Base-by-base conservation (phyloP, 2,329 filamentous ascomycete genomes). In the Fusarium transvaalense region DNA sequence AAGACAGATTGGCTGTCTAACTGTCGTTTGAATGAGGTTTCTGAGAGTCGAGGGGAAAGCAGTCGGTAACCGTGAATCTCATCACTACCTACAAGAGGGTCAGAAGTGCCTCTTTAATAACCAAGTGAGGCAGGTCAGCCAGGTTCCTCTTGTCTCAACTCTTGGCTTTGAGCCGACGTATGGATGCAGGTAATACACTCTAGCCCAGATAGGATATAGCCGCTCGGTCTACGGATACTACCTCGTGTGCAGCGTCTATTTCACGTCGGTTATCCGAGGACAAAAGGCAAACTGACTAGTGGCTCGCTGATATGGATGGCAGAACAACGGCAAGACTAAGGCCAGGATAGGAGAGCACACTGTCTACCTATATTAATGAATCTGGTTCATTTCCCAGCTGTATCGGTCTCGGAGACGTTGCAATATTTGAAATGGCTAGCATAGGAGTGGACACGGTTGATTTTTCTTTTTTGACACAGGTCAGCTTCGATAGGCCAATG, bases 401-500 rank as follows among this genome's bases (percentile, higher is more conserved):
- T 32, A 35, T 67, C 27, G 54, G 62, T 58, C 43, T 58, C 39
- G 29, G 38, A 38, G 52, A 56, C 43, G 34, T 65, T 65, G 43
- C 51, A 66, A 59, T 61, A 56, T 71, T 62, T 59, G 56, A 59
- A 68, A 63, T 61, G 23, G 42, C 35, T 61, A 32, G 58, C 31
- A 56, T 37, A 43, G 59, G 63, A 71, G 60, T 72, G 66, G 70
- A 62, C 50, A 61, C 59, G 10, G 29, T 37, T 46, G 10, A 13
- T 9, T 7, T 45, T 46, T 64, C 25, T 25, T 48, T 48, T 65
- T 57, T 59, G 54, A 42, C 27, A 46, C 53, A 63, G 41, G 54
- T 32, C 37, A 53, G 58, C 42, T 58, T 58, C 64, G 46, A 74
- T 74, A 74, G 71, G 71, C 45, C 69, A 73, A 74, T 70, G 69